Base-by-base conservation (phyloP, 345 rosid species). In the Boechera retrofracta region DNA sequence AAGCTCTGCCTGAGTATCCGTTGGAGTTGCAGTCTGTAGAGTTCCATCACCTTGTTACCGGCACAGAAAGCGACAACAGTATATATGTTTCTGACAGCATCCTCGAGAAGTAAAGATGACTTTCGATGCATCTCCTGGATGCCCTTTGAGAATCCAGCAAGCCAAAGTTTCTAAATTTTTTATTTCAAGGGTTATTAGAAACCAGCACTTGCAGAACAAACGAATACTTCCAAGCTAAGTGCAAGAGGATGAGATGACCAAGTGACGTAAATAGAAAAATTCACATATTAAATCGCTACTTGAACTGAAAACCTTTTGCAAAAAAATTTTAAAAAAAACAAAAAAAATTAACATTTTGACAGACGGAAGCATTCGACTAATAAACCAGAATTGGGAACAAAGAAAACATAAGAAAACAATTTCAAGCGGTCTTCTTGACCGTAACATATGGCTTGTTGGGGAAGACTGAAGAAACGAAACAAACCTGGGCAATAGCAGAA, bases 11-110 rank as follows among this genome's bases (percentile, higher is more conserved):
- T 85, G 75, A 93, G 86, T 84, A 93, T 96, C 74, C 84, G 87
- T 80, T 86, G 81, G 76, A 96, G 87, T 68, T 96, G 99, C 70
- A 86, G 76, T 72, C 93, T 86, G 73, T 96, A 96, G 73, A 96
- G 94, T 81, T 96, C 99, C 99, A 96, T 96, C 59, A 96, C 96
- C 86, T 96, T 93, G 85, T 89, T 91, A 69, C 98, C 99, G 64
- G 98, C 97, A 85, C 99, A 96, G 82, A 93, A 96, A 64, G 99
- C 96, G 58, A 96, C 99, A n/a, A 96, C 99, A 3, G 99, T 94
- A 77, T 94, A 94, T 61, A 96, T 96, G 82, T 96, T 96, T 77
- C 98, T 89, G 57, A 96, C 99, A 53, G 99, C 96, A 85, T 96
- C 99, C 84, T 96, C 99, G 41, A 96, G 99, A 71, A 96, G 98